Conservation (phyloP, 164 flowering plant species). For the Piper longum region DNA sequence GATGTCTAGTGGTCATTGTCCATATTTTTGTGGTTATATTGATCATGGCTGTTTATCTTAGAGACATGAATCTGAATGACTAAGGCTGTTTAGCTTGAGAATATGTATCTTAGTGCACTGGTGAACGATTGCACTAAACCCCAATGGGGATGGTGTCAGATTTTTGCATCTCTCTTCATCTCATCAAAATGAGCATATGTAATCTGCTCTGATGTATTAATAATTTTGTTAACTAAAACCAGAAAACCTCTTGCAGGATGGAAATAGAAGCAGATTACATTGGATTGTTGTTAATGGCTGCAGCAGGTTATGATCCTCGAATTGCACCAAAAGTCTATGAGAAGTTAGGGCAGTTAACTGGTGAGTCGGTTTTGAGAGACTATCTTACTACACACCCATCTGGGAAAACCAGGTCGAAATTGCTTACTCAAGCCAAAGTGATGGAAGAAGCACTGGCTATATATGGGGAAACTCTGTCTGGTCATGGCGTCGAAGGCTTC, state of each 20-base stretch:
- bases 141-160: no score
- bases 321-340: conserved; percentile 78
- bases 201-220: not conserved
- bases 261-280: conserved; percentile 97
- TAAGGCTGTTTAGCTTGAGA: no score
- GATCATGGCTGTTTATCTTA: no score
- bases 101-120: no score
- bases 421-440: conserved; percentile 65
- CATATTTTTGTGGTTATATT: no score
- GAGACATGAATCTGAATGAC: no score
- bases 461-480: conserved; percentile 47
- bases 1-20: no score
- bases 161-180: no score
- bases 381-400: conserved; percentile 96
- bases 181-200: no score
- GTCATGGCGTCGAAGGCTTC: conserved; percentile 65
- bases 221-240: not conserved
- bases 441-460: conserved; percentile 88
- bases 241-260: conserved; percentile 39
- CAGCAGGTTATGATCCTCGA: conserved; percentile 91
- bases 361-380: conserved; percentile 50
- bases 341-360: conserved; percentile 54
- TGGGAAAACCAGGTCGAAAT: conserved; percentile 68
- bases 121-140: no score
- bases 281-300: conserved; percentile 71